Conservation (phyloP, 75 land plant genomes). For the Cupressus sempervirens region DNA sequence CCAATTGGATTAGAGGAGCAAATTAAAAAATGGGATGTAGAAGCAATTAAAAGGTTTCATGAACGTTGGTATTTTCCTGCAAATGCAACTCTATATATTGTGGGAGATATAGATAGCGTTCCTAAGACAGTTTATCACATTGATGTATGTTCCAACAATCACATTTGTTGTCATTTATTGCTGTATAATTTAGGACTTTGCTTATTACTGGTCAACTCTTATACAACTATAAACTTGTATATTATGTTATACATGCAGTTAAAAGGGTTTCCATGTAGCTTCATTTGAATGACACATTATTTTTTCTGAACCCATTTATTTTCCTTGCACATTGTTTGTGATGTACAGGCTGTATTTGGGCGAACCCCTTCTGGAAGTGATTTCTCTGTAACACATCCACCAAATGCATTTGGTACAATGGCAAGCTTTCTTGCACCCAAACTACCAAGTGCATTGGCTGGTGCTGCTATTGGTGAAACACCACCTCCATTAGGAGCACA, state of each 20-base stretch:
- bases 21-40: slow-evolving; percentile 97
- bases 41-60: slow-evolving; percentile 87
- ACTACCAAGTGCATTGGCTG: slow-evolving; percentile 52
- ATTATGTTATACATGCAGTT: not conserved
- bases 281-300: not conserved
- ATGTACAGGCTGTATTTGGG: slow-evolving; percentile 79
- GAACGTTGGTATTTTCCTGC: slow-evolving; percentile 99
- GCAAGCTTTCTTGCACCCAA: slow-evolving; percentile 82
- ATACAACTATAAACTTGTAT: not conserved
- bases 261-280: not conserved
- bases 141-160: slow-evolving; percentile 52
- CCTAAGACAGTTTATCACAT: slow-evolving; percentile 75
- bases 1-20: slow-evolving; percentile 99
- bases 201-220: not conserved
- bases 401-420: slow-evolving; percentile 66
- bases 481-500: slow-evolving; percentile 26
- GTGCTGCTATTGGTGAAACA: slow-evolving; percentile 44
- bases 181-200: not conserved
- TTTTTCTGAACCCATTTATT: slow-evolving; percentile 4
- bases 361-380: slow-evolving; percentile 59
- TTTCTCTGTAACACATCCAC: slow-evolving; percentile 20
- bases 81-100: slow-evolving; percentile 96
- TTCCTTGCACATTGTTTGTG: not conserved
- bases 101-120: slow-evolving; percentile 89
- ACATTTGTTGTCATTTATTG: slow-evolving; percentile 7